These are phyloP conservation scores for Calonectria naviculata DNA, from an alignment of 2,329 filamentous ascomycete species.

Conservation along the genomic window DNA sequence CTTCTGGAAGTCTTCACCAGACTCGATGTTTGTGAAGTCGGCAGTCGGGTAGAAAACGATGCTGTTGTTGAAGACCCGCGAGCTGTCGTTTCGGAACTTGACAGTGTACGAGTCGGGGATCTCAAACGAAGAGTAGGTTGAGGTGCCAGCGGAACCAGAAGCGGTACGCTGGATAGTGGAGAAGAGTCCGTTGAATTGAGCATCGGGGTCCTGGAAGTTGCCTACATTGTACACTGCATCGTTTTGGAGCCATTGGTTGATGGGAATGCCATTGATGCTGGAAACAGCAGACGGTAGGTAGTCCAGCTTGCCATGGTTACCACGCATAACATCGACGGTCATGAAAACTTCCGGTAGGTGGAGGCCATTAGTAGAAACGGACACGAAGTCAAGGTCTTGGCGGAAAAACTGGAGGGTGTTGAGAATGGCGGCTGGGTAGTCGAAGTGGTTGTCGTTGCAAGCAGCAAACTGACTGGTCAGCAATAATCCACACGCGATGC, in stretches of 20 bases:
- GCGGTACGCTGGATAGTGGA: slow-evolving; percentile 25
- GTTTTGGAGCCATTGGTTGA: slow-evolving; percentile 36
- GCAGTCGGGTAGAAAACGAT: slow-evolving; percentile 23
- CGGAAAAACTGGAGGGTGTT: slow-evolving; percentile 32
- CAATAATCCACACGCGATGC: background rate
- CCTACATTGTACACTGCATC: slow-evolving; percentile 26
- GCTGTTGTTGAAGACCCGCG: slow-evolving; percentile 22
- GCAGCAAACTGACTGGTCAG: slow-evolving; percentile 32
- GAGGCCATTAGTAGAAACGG: slow-evolving; percentile 31
- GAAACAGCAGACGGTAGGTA: slow-evolving; percentile 37
- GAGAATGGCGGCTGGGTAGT: slow-evolving; percentile 36
- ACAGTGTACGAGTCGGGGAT: slow-evolving; percentile 37
- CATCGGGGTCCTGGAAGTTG: slow-evolving; percentile 37
- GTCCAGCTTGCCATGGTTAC: slow-evolving; percentile 25
- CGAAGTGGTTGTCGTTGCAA: slow-evolving; percentile 38
- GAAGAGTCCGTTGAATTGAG: slow-evolving; percentile 38
- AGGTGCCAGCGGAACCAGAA: slow-evolving; percentile 11
- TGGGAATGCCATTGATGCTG: slow-evolving; percentile 32
- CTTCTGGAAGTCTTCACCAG: slow-evolving; percentile 35
- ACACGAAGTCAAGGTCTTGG: slow-evolving; percentile 25
- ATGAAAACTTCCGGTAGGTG: slow-evolving; percentile 32
- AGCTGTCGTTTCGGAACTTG: slow-evolving; percentile 34
- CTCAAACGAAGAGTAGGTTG: slow-evolving; percentile 29
- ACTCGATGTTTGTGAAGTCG: slow-evolving; percentile 33
- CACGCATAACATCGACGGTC: slow-evolving; percentile 24